Evolutionary conservation across 2,329 filamentous ascomycete genomes (phyloP), one percentile per base, ranked within the genome.

Genomic region (Anisogramma anomala): DNA sequence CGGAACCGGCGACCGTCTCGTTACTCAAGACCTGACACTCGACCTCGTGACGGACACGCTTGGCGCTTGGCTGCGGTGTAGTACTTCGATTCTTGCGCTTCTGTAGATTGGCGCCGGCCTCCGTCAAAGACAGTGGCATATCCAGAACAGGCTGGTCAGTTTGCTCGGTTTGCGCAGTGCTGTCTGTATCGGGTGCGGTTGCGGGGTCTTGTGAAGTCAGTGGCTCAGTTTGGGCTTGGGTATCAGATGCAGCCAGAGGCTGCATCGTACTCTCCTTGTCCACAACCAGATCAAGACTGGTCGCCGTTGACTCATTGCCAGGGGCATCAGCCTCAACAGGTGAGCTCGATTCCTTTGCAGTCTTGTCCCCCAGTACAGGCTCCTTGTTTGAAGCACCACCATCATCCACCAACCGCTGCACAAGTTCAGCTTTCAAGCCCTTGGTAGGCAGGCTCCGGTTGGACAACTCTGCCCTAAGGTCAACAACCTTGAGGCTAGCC

Each of bases 381-480:
- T 41, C 39, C 33, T 38, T 47, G 15, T 51, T 42, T 33, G 41
- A 31, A 15, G 49, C 43, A 9, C 44, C 37, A 14, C 45, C 47
- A 11, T 47, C 39, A 39, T 56, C 53, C 11, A 43, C 55, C 33
- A 89, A 62, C 45, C 80, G 74, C 46, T 79, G 72, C 42, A 88
- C 69, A 34, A 87, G 72, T 45, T 82, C 82, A 18, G 77, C 70
- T 57, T 87, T 84, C 39, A 86, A 68, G 7, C 84, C 84, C 18
- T 74, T 73, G 47, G 77, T 72, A 5, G 77, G 65, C 28, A 88
- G 71, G n/a, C 78, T 77, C 48, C 82, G 74, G 44, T 67, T 69
- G 61, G 84, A 86, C 31, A 88, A 69, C 65, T 87, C 82, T 17
- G 75, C 74, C 60, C 80, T 82, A 44, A 89, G 71, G 53, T 87